phyloP scores from a whole-genome alignment of 139 green algal genomes.

The Chlamydomonas sp. region DNA sequence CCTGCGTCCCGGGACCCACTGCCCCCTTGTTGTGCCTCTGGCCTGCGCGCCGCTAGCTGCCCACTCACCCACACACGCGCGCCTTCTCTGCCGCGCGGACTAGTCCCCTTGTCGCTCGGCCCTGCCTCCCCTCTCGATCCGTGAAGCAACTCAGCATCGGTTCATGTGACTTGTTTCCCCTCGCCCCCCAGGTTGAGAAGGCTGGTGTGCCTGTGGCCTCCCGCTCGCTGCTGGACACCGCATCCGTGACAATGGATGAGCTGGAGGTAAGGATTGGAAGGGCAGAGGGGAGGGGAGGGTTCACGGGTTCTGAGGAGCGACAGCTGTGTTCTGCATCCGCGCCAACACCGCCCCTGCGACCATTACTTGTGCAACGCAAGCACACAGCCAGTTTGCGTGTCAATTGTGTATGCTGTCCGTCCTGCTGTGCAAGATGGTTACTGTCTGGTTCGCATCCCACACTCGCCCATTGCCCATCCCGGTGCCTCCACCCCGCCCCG shows the following conservation, averaged over 20 bases:
- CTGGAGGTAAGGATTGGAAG: constrained; percentile 38
- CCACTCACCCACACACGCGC: too few relatives aligned
- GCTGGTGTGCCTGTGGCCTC: constrained; percentile 57
- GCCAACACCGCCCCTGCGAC: not conserved
- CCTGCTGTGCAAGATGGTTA: not conserved
- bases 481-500: constrained; percentile 64
- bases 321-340: too few relatives aligned
- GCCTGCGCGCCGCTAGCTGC: too few relatives aligned
- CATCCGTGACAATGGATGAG: constrained; percentile 43
- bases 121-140: not conserved
- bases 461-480: not conserved
- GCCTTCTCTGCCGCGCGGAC: too few relatives aligned
- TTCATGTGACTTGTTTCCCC: too few relatives aligned
- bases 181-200: constrained; percentile 71
- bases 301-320: not conserved
- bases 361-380: not conserved
- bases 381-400: not conserved
- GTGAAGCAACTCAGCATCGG: too few relatives aligned
- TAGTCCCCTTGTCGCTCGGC: not conserved
- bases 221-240: constrained; percentile 24
- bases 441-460: not conserved
- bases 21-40: too few relatives aligned
- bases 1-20: too few relatives aligned
- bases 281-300: not conserved
- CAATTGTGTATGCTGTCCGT: not conserved